These are phyloP conservation scores for Cercospora citrullina DNA, from an alignment of 2,329 filamentous ascomycete species.

Conservation along the genomic window DNA sequence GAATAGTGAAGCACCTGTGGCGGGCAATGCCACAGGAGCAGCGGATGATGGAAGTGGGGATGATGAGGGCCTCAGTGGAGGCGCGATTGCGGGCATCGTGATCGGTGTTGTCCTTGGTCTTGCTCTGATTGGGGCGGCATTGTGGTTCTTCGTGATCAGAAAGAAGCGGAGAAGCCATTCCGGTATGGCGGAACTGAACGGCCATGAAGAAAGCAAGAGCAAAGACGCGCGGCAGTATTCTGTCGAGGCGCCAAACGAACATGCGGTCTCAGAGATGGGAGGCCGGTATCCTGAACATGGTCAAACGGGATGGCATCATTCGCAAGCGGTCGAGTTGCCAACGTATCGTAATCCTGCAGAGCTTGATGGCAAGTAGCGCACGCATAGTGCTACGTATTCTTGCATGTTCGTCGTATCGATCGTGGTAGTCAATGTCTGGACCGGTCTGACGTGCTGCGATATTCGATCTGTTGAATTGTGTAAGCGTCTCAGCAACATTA, in stretches of 20 bases:
- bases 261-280: slow-evolving; percentile 16
- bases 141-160: slow-evolving; percentile 14
- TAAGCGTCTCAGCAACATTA: background rate
- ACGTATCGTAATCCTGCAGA: slow-evolving; percentile 10
- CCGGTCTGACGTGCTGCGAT: background rate
- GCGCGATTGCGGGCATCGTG: slow-evolving; percentile 15
- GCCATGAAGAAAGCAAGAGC: background rate
- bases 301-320: background rate
- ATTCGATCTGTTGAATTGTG: background rate
- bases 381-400: background rate
- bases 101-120: slow-evolving; percentile 11
- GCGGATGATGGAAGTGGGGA: background rate
- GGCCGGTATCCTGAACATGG: background rate
- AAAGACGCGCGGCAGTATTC: background rate
- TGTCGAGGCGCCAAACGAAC: slow-evolving; percentile 12
- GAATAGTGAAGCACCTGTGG: background rate
- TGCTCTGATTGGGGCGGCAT: slow-evolving; percentile 4
- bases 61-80: background rate
- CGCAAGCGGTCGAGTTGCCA: slow-evolving; percentile 2
- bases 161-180: slow-evolving; percentile 6
- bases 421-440: background rate
- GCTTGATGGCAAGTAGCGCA: background rate
- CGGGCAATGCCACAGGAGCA: background rate
- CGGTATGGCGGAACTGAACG: background rate
- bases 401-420: background rate